Evolutionary conservation across 805 yeast genomes (phyloP).

Genomic region (Candida insectorum): DNA sequence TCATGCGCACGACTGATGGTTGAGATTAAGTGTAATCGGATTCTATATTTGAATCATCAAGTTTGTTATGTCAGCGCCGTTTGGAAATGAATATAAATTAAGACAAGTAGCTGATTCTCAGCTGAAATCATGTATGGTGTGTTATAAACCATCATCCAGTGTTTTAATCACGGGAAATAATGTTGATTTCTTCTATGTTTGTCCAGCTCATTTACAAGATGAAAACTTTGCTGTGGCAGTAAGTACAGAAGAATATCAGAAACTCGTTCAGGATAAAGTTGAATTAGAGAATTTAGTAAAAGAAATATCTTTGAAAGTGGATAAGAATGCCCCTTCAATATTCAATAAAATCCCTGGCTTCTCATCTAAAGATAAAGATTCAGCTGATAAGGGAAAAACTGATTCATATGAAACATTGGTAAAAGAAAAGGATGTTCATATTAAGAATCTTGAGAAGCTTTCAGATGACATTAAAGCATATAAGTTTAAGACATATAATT

Average conservation of each 20-base stretch:
- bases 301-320: conserved; percentile 20
- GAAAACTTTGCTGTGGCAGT: conserved; percentile 41
- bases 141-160: conserved; percentile 46
- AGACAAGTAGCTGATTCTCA: conserved; percentile 41
- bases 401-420: conserved; percentile 16
- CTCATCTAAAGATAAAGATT: conserved; percentile 14
- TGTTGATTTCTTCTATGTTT: conserved; percentile 52
- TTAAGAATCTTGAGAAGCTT: conserved; percentile 16
- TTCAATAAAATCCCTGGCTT: conserved; percentile 28
- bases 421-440: conserved; percentile 15
- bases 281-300: conserved; percentile 17
- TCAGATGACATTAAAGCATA: conserved; percentile 22
- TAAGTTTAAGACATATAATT: conserved; percentile 34
- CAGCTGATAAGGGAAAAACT: conserved; percentile 17
- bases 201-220: conserved; percentile 47
- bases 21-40: too few relatives aligned
- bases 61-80: conserved; percentile 14
- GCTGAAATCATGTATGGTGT: conserved; percentile 45
- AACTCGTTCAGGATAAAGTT: conserved; percentile 18
- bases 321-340: conserved; percentile 28
- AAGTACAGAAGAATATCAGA: conserved; percentile 32
- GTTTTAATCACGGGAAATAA: conserved; percentile 47
- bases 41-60: too few relatives aligned
- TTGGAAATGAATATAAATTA: conserved; percentile 38
- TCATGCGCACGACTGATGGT: too few relatives aligned